phyloP scores from a whole-genome alignment of 305 asterid genomes.

The Fraxinus platypoda region DNA sequence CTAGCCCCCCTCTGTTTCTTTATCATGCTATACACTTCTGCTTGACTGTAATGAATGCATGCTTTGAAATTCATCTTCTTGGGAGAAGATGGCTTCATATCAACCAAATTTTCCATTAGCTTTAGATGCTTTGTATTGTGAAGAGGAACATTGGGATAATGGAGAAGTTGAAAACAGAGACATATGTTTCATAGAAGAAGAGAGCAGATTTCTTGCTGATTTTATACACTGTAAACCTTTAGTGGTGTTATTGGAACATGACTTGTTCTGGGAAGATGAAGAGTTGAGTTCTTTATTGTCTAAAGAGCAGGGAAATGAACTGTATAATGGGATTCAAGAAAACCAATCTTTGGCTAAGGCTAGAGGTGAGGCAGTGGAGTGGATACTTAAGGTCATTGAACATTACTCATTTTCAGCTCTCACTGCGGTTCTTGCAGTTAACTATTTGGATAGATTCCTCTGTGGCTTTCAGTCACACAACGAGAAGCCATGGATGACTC shows the following conservation, averaged over 20 bases:
- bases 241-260: conserved; percentile 27
- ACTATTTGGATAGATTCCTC: conserved; percentile 62
- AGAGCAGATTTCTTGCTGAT: background rate
- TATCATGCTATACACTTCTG: conserved; percentile 24
- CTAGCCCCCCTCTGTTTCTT: conserved; percentile 22
- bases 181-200: background rate
- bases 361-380: conserved; percentile 61
- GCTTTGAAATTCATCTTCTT: conserved; percentile 22
- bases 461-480: conserved; percentile 24
- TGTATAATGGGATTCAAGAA: conserved; percentile 17
- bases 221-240: conserved; percentile 6
- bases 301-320: conserved; percentile 49
- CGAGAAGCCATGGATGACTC: conserved; percentile 77
- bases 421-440: conserved; percentile 82
- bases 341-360: conserved; percentile 32
- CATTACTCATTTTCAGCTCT: conserved; percentile 63
- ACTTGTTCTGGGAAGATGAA: conserved; percentile 45
- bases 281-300: conserved; percentile 45
- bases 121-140: conserved; percentile 39
- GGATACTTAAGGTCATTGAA: conserved; percentile 57
- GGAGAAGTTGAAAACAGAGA: background rate
- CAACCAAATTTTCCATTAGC: conserved; percentile 27
- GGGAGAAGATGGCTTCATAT: conserved; percentile 37
- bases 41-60: conserved; percentile 31
- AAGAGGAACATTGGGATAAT: conserved; percentile 37